Evolutionary conservation across 176 grass and related monocot genomes (phyloP), one percentile per base, ranked within the genome.

Genomic region (Oryza rufipogon): DNA sequence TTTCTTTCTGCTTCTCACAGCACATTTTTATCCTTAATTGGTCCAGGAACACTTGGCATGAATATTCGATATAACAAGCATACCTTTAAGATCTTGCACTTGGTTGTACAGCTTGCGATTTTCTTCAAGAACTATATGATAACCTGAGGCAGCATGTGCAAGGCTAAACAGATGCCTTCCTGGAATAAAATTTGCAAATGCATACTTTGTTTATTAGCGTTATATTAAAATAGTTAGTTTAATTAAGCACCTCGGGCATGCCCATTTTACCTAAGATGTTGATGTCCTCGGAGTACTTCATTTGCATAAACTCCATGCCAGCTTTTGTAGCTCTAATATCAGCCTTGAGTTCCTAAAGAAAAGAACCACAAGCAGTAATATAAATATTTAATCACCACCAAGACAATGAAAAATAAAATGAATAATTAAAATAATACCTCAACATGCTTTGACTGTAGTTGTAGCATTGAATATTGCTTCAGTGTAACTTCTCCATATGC

Each of bases 71-170:
- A n/a, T 58, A 58, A 71, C 74, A 78, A 74, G 36, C 66, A 47
- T 90, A 99, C 96, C 96, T 89, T 96, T 99, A 71, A 99, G 93
- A 89, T 99, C 96, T 90, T 99, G 96, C 70, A 99, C 96, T 88
- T 91, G 96, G 82, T 99, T 99, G 77, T 99, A 99, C 74, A 99
- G 49, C 83, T 89, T 99, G 75, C 93, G 90, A 77, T 99, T 99
- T 89, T 96, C 96, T 90, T 96, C 96, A 86, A 99, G 89, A 89
- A 99, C 96, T 89, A 91, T 96, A 68, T 96, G 91, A 84, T 96
- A 96, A 72, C 96, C 90, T 64, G 93, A 92, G 79, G 96, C 91
- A 76, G 96, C 87, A 92, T 96, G 83, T 71, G 93, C 84, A 83
- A 99, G 90, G 78, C 96, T 80, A 81, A 94, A 90, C 46, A 99